Percentiles rank a stretch among this genome's conserved stretches.
Conservation (phyloP, 371 early-diverging fungal species). For the Mucor mucedo region DNA sequence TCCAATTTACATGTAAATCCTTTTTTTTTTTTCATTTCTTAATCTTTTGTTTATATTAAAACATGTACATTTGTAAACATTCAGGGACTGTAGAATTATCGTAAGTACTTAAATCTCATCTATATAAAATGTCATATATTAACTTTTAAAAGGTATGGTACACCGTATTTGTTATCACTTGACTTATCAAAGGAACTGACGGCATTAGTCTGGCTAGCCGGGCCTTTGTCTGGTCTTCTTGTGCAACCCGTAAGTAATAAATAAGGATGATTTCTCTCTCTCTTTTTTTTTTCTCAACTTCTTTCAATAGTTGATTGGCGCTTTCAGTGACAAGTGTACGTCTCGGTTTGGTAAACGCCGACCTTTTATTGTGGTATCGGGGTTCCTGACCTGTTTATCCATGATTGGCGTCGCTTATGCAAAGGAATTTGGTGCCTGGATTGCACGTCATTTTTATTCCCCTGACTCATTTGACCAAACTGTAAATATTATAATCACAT, state of each 20-base stretch:
- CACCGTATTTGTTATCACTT: constrained; percentile 74
- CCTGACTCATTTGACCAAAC: constrained; percentile 3
- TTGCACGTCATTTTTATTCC: constrained; percentile 23
- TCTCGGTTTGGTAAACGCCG: constrained; percentile 59
- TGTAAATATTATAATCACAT: constrained; percentile 3
- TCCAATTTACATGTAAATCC: constrained; percentile 67
- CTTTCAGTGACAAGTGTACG: constrained; percentile 61
- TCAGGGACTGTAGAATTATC: constrained; percentile 63
- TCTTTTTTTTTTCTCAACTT: not conserved
- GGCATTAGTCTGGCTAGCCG: constrained; percentile 79
- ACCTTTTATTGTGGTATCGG: constrained; percentile 62
- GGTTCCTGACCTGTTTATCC: constrained; percentile 57
- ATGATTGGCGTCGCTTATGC: constrained; percentile 71
- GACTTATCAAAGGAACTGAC: constrained; percentile 70
- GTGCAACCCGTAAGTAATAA: constrained; percentile 38
- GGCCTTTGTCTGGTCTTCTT: constrained; percentile 73
- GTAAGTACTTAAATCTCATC: constrained; percentile 31
- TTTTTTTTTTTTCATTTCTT: not conserved
- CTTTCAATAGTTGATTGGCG: constrained; percentile 59
- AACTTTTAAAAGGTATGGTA: constrained; percentile 65
- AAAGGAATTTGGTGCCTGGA: constrained; percentile 49
- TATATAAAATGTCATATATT: not conserved
- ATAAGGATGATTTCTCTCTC: not conserved
- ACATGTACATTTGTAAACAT: constrained; percentile 2
- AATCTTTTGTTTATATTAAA: not conserved